Percentiles rank a stretch among this genome's conserved stretches.
phyloP scores from a whole-genome alignment of 768 basidiomycete species.

The Naganishia onofrii region DNA sequence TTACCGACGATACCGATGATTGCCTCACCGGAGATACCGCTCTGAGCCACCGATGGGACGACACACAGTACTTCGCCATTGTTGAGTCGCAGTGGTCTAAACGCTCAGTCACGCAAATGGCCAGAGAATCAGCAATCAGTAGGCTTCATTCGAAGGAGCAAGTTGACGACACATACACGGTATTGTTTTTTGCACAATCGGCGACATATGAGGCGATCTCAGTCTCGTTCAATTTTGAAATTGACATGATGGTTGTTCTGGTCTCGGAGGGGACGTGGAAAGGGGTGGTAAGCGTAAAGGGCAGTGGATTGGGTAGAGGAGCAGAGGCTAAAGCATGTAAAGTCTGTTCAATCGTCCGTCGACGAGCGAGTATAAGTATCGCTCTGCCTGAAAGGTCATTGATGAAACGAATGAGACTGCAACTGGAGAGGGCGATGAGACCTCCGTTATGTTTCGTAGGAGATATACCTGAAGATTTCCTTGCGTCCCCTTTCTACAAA shows the following conservation, averaged over 20 bases:
- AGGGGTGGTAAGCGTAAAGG: conserved; percentile 2
- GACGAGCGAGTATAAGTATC: not conserved
- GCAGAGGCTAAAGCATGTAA: not conserved
- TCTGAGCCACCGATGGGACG: not conserved
- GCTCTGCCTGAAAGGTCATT: not conserved
- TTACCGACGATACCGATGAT: not conserved
- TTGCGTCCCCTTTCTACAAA: not conserved
- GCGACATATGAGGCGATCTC: not conserved
- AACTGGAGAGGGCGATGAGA: not conserved
- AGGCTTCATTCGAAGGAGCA: not conserved
- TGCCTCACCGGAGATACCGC: not conserved
- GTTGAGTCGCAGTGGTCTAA: not conserved
- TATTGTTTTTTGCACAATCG: conserved; percentile 4
- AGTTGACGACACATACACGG: not conserved
- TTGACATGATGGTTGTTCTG: not conserved
- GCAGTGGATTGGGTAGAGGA: not conserved
- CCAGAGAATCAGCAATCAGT: not conserved
- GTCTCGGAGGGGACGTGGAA: not conserved
- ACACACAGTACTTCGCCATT: conserved; percentile 7
- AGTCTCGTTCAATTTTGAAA: not conserved
- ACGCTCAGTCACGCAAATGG: not conserved
- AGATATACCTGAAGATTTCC: not conserved
- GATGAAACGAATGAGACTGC: not conserved
- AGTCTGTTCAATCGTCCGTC: not conserved
- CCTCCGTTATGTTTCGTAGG: not conserved